Evolutionary conservation across 768 basidiomycete species (phyloP), one percentile per base, ranked within the genome.

Genomic region (Suillus paluster): DNA sequence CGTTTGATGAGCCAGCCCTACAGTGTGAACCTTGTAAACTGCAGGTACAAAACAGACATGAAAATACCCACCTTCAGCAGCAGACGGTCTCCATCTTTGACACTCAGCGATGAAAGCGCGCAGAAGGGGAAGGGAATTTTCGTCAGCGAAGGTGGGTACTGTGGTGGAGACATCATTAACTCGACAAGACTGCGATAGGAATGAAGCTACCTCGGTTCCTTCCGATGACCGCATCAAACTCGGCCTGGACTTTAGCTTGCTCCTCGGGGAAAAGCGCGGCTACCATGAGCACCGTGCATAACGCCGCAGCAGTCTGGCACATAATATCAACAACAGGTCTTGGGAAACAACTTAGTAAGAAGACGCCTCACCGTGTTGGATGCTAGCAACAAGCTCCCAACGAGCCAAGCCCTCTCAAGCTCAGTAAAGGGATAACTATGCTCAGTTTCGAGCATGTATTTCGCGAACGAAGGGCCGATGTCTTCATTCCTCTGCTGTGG

Each of bases 351-450:
- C n/a, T n/a, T n/a, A 2, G 15, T 3, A 27, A 25, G 0, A 30
- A 21, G 11, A 59, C 11, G 45, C n/a, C 58, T 17, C 33, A 72
- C 75, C 23, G 85, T 85, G 63, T 84, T 84, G 1, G 81, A 80
- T n/a, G 85, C 85, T 33, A 84, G 84, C 62, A 86, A 86, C 76
- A 87, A 81, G 39, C 79, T 79, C 1, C 85, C 85, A 1, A 81
- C 83, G 17, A 87, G 77, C 68, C 85, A 87, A 0, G 84, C 80
- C 0, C 78, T 76, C 64, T 87, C 84, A 58, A 79, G 71, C 61
- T 83, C 78, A 5, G 81, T 77, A 6, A 86, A 75, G 6, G 77
- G 80, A 30, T 82, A 79, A 60, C 82, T 80, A 0, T 66, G 63
- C 64, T 85, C 83, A 9, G 78, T 77, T 62, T 84, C 83, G 6